Conservation (phyloP, 768 basidiomycete genomes). For the Lactarius evosmus region DNA sequence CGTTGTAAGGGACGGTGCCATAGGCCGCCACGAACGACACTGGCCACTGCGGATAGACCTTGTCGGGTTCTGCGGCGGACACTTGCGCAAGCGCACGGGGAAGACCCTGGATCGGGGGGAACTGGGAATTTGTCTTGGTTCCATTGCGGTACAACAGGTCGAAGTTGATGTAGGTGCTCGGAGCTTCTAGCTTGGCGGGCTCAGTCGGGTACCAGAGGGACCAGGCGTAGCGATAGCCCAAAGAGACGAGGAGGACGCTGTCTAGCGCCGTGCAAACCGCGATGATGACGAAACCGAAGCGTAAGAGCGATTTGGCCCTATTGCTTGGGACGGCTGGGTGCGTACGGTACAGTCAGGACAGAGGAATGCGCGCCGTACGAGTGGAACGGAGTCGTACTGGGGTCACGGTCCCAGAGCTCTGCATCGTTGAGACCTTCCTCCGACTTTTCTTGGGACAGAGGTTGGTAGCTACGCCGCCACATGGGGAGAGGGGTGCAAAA, state of each 20-base stretch:
- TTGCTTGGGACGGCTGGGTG: background rate
- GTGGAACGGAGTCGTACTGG: background rate
- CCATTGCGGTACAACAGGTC: slow-evolving; percentile 16
- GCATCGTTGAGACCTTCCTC: background rate
- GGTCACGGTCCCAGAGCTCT: slow-evolving; percentile 3
- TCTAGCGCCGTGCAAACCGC: background rate
- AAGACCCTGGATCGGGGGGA: slow-evolving; percentile 3
- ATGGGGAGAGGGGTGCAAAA: background rate
- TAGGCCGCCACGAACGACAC: slow-evolving; percentile 14
- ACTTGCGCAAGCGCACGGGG: slow-evolving; percentile 6
- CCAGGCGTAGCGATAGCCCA: slow-evolving; percentile 9
- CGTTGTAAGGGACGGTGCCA: slow-evolving; percentile 10
- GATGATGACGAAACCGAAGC: slow-evolving; percentile 2
- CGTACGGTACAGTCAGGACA: background rate
- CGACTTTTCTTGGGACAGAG: background rate
- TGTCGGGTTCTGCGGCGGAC: slow-evolving; percentile 10
- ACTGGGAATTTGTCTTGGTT: slow-evolving; percentile 8
- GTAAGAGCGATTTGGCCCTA: background rate
- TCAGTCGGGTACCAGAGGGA: background rate
- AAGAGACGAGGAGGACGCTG: slow-evolving; percentile 4
- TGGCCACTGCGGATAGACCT: slow-evolving; percentile 14
- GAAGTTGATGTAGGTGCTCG: slow-evolving; percentile 20
- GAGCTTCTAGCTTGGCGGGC: background rate
- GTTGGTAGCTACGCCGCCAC: slow-evolving; percentile 10
- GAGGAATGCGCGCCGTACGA: background rate